A percentile compares a stretch with the other conserved stretches of the same genome.
Evolutionary conservation across 768 basidiomycete species (phyloP).

Genomic region (Termitomyces bulborhizus): DNA sequence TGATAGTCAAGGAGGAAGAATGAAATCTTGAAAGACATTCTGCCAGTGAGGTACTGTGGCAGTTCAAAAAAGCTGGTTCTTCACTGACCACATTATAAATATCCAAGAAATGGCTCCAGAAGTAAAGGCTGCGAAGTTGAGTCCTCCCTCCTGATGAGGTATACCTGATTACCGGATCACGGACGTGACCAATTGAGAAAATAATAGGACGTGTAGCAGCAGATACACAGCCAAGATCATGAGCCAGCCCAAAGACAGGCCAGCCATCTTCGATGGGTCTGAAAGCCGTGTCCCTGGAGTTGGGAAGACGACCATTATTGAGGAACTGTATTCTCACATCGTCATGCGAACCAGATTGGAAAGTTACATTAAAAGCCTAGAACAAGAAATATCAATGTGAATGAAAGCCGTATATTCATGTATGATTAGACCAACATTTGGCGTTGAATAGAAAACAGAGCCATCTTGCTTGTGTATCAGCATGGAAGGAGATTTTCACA

Average conservation of each 20-base stretch:
- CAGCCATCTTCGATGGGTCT: conserved; percentile 49
- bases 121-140: conserved; percentile 37
- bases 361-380: conserved; percentile 43
- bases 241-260: conserved; percentile 59
- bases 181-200: conserved; percentile 41
- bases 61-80: background rate
- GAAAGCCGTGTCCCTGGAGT: conserved; percentile 51
- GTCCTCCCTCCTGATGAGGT: conserved; percentile 38
- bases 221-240: conserved; percentile 45
- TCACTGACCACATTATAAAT: conserved; percentile 25
- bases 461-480: conserved; percentile 39
- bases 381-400: background rate
- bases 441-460: conserved; percentile 55
- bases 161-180: conserved; percentile 44
- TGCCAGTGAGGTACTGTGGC: background rate
- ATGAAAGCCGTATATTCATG: background rate
- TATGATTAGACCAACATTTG: conserved; percentile 30
- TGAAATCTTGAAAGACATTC: conserved; percentile 21
- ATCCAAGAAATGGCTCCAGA: conserved; percentile 35
- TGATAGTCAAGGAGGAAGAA: conserved; percentile 39
- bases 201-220: conserved; percentile 29
- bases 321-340: conserved; percentile 54
- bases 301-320: conserved; percentile 42
- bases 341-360: conserved; percentile 49
- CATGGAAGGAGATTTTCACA: background rate